Conservation (phyloP, 768 basidiomycete genomes). For the Mycena polygramma region DNA sequence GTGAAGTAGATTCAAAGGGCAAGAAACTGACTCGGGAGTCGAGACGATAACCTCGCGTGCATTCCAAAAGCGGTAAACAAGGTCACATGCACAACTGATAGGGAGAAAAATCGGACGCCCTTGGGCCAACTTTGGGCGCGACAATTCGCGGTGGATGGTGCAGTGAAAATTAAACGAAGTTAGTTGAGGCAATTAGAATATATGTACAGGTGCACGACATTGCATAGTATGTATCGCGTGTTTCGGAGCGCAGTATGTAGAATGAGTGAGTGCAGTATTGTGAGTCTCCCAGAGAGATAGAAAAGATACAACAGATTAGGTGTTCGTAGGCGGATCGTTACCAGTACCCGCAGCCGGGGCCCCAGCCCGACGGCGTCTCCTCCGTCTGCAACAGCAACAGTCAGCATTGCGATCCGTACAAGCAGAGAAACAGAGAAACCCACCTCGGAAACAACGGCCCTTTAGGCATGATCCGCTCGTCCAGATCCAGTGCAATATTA, state of each 20-base stretch:
- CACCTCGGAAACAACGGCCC: conserved; percentile 89
- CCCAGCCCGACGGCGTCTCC: conserved; percentile 27
- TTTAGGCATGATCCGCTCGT: conserved; percentile 92
- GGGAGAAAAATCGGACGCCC: too few relatives aligned
- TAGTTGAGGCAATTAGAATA: too few relatives aligned
- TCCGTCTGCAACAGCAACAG: conserved; percentile 20
- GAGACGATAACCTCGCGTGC: background rate
- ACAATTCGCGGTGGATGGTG: too few relatives aligned
- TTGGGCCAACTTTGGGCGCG: too few relatives aligned
- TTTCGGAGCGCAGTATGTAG: too few relatives aligned
- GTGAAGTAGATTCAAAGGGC: background rate
- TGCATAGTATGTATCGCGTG: background rate
- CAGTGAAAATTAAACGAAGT: too few relatives aligned
- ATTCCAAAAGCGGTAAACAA: background rate
- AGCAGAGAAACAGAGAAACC: conserved; percentile 41
- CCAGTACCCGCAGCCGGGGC: background rate
- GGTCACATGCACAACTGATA: background rate
- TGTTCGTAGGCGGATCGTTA: conserved; percentile 2
- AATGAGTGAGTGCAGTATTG: background rate
- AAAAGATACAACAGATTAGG: background rate
- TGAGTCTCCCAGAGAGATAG: background rate
- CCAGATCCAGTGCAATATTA: conserved; percentile 92
- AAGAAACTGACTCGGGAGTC: background rate
- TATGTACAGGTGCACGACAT: background rate
- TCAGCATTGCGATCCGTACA: conserved; percentile 1